Base-by-base conservation (phyloP, 352 stramenopile genomes). In the Discostella stelligera region DNA sequence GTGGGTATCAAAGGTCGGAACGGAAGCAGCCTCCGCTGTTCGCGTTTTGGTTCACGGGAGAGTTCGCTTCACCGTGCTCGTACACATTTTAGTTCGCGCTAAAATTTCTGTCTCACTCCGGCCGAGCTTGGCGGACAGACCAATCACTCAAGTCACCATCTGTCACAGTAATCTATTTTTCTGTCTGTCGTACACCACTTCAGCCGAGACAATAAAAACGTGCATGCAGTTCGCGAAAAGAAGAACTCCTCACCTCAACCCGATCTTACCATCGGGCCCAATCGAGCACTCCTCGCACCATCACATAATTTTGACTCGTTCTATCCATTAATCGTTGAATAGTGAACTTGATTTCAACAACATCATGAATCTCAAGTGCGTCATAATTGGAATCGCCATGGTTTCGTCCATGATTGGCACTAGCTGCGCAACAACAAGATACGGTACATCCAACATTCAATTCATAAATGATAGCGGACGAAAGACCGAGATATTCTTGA, bases 401-500 rank as follows among this genome's bases (percentile, higher is more conserved):
- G 53, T 61, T 46, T 61, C 53, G 16, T 61, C 53, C 53, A 61
- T 61, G 21, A 11, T 46, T 25, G 4, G 37, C 25, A 53, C 4
- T 18, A 66, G n/a, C 13, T 23, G 27, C 37, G 58, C 32, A 66
- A 52, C 37, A n/a, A 66, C 30, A 0, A 23, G 32, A 41, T 25
- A 14, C 21, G 20, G 16, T 21, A 25, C 55, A 61, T 69, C 71
- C 11, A 23, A n/a, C 25, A 83, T 87, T 49, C 71, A 78, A 73
- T 80, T 87, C n/a, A 67, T 83, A 41, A 83, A 85, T 58, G 63
- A 80, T 49, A 77, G 50, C 21, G 72, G 80, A 6, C 59, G 53
- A 55, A 71, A 58, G 46, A 37, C 79, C 5, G 77, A 80, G 48
- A 27, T 89, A 11, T 84, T 83, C 37, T 86, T 70, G 78, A 60